Conservation (phyloP, 148 eudicot species). For the Fagopyrum esculentum region DNA sequence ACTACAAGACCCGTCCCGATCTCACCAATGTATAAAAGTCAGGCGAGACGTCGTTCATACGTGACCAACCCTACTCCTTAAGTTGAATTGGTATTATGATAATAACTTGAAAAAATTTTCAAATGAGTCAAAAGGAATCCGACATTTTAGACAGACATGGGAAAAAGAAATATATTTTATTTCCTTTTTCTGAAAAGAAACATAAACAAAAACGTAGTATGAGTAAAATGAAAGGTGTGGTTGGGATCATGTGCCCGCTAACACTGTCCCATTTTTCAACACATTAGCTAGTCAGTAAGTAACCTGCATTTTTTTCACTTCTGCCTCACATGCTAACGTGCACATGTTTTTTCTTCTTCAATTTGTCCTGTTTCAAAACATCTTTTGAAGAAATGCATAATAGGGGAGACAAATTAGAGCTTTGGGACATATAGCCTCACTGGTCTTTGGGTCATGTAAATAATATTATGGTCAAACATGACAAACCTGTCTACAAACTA, state of each 20-base stretch:
- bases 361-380: background rate
- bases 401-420: background rate
- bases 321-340: background rate
- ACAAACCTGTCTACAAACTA: background rate
- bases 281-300: background rate
- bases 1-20: too few relatives aligned
- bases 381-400: background rate
- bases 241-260: slow-evolving; percentile 9
- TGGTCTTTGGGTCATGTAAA: background rate
- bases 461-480: background rate
- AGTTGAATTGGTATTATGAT: too few relatives aligned
- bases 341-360: background rate
- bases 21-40: too few relatives aligned
- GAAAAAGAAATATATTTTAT: background rate
- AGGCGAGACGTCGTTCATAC: too few relatives aligned
- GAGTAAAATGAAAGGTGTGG: background rate
- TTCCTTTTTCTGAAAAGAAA: background rate
- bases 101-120: background rate
- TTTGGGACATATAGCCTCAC: background rate
- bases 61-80: too few relatives aligned
- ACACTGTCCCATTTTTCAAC: background rate
- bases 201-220: background rate
- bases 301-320: background rate
- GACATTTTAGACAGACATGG: slow-evolving; percentile 1
- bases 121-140: background rate